Evolutionary conservation across 495 filamentous ascomycete genomes (phyloP).

Genomic region (Penicillium waksmanii): DNA sequence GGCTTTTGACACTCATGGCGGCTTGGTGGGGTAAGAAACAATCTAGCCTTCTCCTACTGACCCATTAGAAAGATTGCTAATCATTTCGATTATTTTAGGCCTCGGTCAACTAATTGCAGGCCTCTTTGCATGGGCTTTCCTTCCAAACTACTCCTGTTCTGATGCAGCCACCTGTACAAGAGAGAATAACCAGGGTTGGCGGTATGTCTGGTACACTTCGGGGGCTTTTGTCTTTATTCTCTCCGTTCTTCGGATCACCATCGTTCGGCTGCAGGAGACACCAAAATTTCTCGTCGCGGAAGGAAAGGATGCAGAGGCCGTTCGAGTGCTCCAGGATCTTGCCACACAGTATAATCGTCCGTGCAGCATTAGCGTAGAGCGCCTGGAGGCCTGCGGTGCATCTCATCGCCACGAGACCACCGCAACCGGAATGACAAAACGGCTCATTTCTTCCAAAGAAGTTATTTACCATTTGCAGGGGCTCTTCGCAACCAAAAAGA

Average conservation of each 20-base stretch:
- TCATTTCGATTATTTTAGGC: constrained; percentile 7
- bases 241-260: constrained; percentile 65
- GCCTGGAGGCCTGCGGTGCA: constrained; percentile 42
- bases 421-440: constrained; percentile 36
- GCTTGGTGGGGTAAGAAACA: constrained; percentile 50
- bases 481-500: constrained; percentile 63
- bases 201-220: constrained; percentile 59
- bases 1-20: constrained; percentile 53
- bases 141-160: constrained; percentile 18
- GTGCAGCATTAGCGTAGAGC: constrained; percentile 65
- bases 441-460: constrained; percentile 52
- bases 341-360: constrained; percentile 65
- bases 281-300: constrained; percentile 72
- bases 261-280: constrained; percentile 70
- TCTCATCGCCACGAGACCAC: constrained; percentile 29
- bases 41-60: not conserved
- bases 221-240: constrained; percentile 70
- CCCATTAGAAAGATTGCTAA: not conserved
- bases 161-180: constrained; percentile 43
- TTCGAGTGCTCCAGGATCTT: constrained; percentile 62
- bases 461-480: constrained; percentile 61
- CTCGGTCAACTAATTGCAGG: constrained; percentile 38
- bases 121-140: constrained; percentile 50
- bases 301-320: constrained; percentile 64
- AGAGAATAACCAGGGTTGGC: constrained; percentile 57